phyloP scores from a whole-genome alignment of 257 asterid species.

The Cordia subcordata region DNA sequence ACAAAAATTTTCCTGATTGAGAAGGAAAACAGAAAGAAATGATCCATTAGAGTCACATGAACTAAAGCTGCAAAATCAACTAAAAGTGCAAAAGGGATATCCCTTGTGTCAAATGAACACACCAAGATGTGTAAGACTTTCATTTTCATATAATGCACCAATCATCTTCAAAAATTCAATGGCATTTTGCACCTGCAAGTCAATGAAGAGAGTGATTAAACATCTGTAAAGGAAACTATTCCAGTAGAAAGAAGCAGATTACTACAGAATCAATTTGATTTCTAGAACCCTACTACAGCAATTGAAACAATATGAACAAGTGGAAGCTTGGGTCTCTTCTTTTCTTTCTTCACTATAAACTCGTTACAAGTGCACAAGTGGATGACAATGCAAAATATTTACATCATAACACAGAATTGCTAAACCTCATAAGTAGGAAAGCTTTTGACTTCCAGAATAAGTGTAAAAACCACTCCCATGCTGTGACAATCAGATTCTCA shows the following conservation, averaged over 20 bases:
- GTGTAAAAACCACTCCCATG: too few species aligned
- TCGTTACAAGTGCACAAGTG: too few species aligned
- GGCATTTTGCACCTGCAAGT: constrained; percentile 93
- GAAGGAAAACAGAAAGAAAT: constrained; percentile 9
- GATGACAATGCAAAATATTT: too few species aligned
- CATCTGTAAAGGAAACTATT: background rate
- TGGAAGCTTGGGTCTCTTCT: too few species aligned
- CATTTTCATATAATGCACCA: constrained; percentile 91
- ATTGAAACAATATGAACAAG: background rate
- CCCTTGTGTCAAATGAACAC: constrained; percentile 20
- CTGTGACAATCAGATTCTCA: too few species aligned
- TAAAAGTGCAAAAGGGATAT: constrained; percentile 8
- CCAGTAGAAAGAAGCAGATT: background rate
- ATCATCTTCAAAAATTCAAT: constrained; percentile 92
- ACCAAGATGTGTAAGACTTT: constrained; percentile 96
- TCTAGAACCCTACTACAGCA: background rate
- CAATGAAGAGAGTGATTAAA: constrained; percentile 3
- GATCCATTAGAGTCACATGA: constrained; percentile 1
- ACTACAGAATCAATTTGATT: background rate
- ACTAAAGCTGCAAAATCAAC: background rate
- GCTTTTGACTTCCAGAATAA: too few species aligned
- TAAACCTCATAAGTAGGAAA: too few species aligned
- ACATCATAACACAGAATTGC: too few species aligned
- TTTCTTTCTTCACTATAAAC: too few species aligned
- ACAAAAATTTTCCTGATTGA: constrained; percentile 72